Evolutionary conservation across 2,329 filamentous ascomycete genomes (phyloP).

Genomic region (Penicillium sp.): DNA sequence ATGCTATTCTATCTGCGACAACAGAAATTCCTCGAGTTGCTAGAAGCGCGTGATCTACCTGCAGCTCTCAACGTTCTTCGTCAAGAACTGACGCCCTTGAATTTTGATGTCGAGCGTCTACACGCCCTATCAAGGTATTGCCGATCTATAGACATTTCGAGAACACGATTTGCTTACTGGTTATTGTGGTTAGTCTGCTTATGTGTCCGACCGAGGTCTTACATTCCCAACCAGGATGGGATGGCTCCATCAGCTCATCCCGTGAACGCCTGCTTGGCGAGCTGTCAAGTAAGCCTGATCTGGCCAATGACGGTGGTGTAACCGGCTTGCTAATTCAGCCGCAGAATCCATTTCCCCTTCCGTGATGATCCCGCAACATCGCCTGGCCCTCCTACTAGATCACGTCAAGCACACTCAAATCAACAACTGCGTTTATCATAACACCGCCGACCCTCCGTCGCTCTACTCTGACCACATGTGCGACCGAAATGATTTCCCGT

Average conservation of each 20-base stretch:
- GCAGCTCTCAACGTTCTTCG: slow-evolving; percentile 80
- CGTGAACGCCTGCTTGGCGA: slow-evolving; percentile 74
- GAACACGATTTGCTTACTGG: not conserved
- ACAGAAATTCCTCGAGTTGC: slow-evolving; percentile 90
- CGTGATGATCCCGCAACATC: slow-evolving; percentile 93
- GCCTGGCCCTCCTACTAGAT: slow-evolving; percentile 75
- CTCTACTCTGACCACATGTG: slow-evolving; percentile 88
- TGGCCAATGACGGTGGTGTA: not conserved
- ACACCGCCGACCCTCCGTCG: slow-evolving; percentile 72
- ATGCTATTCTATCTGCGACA: slow-evolving; percentile 89
- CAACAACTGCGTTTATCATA: slow-evolving; percentile 82
- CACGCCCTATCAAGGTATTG: slow-evolving; percentile 74
- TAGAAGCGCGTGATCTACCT: slow-evolving; percentile 72
- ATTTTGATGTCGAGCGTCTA: slow-evolving; percentile 72
- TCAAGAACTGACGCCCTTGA: slow-evolving; percentile 81
- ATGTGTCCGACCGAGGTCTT: slow-evolving; percentile 86
- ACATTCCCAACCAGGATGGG: slow-evolving; percentile 75
- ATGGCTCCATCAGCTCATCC: slow-evolving; percentile 74
- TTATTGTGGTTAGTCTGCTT: slow-evolving; percentile 60
- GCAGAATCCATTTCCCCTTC: slow-evolving; percentile 87
- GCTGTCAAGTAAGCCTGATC: slow-evolving; percentile 67
- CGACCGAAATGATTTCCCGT: slow-evolving; percentile 75
- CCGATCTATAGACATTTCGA: not conserved
- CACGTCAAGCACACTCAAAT: slow-evolving; percentile 85
- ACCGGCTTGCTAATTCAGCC: slow-evolving; percentile 26